Base-by-base conservation (phyloP, 1,284 basidiomycete genomes). In the Cutaneotrichosporon dermatis region DNA sequence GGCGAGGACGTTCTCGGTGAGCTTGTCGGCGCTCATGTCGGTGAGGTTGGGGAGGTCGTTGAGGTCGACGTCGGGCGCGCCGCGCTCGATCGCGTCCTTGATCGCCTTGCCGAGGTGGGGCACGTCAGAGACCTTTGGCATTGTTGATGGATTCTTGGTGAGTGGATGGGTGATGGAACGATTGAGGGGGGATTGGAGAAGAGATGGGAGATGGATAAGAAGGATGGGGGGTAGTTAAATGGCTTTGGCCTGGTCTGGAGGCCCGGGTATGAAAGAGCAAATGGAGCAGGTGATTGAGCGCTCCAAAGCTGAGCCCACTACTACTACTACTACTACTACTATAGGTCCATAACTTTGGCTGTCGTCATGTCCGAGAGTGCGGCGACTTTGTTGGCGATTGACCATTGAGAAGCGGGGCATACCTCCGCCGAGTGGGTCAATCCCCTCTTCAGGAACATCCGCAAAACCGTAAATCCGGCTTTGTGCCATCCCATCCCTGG, bases 1-100 rank as follows among this genome's bases (percentile, higher is more conserved):
- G 57, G 82, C 80, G 54, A 82, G 68, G 40, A 84, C 67, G 66
- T 86, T 86, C 37, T 78, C 77, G 0, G 85, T 87, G 65, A 87
- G 82, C 59, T 79, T 80, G 44, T 85, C 84, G 10, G 82, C 78
- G 33, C 69, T 77, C 61, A 70, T 66, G 58, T 71, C 69, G 36
- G 64, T 64, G 46, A 71, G 63, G 48, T 84, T 80, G 42, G 83
- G 83, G 41, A 80, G 78, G 82, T 84, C 49, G 57, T 60, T 50
- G 56, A 63, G 64, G 57, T 65, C 61, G 42, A 61, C 40, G 39
- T 64, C 63, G 54, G 63, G 63, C 5, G 63, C 63, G 36, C 63
- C 63, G 57, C 59, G 63, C 35, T 61, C 25, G 57, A 64, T 58
- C 25, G 63, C 63, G 44, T 64, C 63, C 51, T 52, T 39, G 44